A percentile compares a stretch with the other conserved stretches of the same genome.
Evolutionary conservation across 371 early-diverging fungal genomes (phyloP).

Genomic region (Nosema muscidifuracis): DNA sequence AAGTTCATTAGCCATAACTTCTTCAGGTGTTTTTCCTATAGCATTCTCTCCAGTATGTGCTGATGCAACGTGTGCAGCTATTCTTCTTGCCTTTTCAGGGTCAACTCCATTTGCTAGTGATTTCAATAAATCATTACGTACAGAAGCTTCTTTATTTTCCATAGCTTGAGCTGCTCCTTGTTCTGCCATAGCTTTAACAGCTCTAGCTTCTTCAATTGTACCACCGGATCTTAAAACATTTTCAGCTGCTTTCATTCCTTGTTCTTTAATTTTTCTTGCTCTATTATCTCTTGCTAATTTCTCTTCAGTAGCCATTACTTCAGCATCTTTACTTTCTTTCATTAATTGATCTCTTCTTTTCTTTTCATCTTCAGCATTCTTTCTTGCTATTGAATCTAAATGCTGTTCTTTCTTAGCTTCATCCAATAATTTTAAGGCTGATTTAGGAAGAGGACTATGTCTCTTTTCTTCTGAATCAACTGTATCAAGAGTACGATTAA

Average conservation of each 20-base stretch:
- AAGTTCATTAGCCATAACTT: constrained; percentile 19
- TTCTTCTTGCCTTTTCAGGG: constrained; percentile 10
- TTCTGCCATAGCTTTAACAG: constrained; percentile 25
- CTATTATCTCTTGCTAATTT: constrained; percentile 11
- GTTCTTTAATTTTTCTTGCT: constrained; percentile 26
- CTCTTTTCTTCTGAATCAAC: not conserved
- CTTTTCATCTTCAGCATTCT: constrained; percentile 5
- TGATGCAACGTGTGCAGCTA: constrained; percentile 38
- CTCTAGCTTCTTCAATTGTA: constrained; percentile 26
- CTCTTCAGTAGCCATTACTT: constrained; percentile 32
- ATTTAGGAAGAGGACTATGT: constrained; percentile 1
- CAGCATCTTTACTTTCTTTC: constrained; percentile 21
- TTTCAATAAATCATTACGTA: constrained; percentile 9
- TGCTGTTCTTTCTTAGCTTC: constrained; percentile 13
- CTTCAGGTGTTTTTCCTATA: constrained; percentile 27
- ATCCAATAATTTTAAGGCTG: constrained; percentile 5
- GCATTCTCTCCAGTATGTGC: constrained; percentile 46
- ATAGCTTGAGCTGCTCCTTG: not conserved
- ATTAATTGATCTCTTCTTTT: not conserved
- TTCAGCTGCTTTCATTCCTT: constrained; percentile 23
- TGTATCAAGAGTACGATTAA: not conserved
- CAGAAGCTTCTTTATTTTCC: constrained; percentile 4
- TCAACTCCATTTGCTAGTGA: not conserved
- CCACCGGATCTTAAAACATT: constrained; percentile 30
- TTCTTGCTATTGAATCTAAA: not conserved